Base-by-base conservation (phyloP, 176 grass and related monocot genomes). In the Musa beccarii region DNA sequence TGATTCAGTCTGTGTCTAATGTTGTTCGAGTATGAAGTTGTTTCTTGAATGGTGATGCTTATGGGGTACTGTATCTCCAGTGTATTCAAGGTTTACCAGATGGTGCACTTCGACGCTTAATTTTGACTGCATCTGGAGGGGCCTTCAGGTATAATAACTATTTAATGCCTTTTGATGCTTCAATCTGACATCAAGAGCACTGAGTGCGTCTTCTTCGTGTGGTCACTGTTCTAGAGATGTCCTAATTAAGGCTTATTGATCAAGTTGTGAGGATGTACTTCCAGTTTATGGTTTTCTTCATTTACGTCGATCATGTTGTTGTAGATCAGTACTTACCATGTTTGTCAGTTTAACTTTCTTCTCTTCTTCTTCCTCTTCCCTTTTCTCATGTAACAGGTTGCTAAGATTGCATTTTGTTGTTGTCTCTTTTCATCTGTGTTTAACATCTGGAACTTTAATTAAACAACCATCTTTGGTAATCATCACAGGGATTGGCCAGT, bases 111-210 rank as follows among this genome's bases (percentile, higher is more conserved):
- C 84, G 96, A 11, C 89, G 91, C 68, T 83, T 99, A 69, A 94
- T 99, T 92, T 73, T 99, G 52, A 99, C 96, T 68, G 96, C 96
- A 81, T 99, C 96, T 68, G 96, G 96, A 77, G 96, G 96, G 79
- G 85, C 96, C 74, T 99, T 99, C 91, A 94, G 96, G 96, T 91
- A 81, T 79, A 59, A 82, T 34, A 63, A 52, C 17, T 72, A 68
- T 26, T 26, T 54, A 26, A 28, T 59, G n/a, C 19, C 22, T 49
- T 34, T 65, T 9, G 56, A 52, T 9, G 72, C 17, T 71, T 71
- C 19, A n/a, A 21, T 71, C 11, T 17, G 19, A 20, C 5, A n/a
- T 52, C 16, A 21, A n/a, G 10, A 71, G 69, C 16, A 20, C 16
- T 20, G 9, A 71, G 4, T 4, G 0, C 34, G 4, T 43, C 34